Evolutionary conservation across 257 asterid species (phyloP), one percentile per base, ranked within the genome.

Genomic region (Salvia miltiorrhiza): DNA sequence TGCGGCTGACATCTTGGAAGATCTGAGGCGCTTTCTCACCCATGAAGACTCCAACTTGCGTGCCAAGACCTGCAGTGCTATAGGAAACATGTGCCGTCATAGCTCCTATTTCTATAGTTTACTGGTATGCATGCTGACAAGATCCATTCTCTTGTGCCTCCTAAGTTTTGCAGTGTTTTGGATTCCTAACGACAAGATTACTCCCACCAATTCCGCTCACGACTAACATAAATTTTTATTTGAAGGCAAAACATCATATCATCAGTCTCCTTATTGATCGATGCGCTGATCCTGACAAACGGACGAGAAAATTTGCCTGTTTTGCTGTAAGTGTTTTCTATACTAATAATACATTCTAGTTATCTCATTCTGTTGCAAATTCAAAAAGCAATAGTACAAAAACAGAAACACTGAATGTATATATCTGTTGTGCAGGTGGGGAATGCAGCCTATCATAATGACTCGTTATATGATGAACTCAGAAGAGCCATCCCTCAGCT

Each of bases 71-170:
- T 91, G 98, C 86, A 89, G 97, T 73, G 98, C 89, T 16, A 73
- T 94, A 56, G 99, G 99, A 76, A 94, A 94, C 79, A 88, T 94
- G 95, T 94, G 99, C 83, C 92, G 99, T 63, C 97, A 94, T 79
- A 91, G 95, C 85, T 86, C 95, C 75, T 88, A 86, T 79, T 94
- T 94, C 86, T 91, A 94, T 48, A 79, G 75, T 74, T 74, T 67
- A 76, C 82, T 94, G 98, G 99, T 94, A 86, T 53, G 12, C 53
- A 43, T 24, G 48, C 60, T 26, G 43, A 44, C 26, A 39, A 43
- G 21, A 37, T 13, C 56, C 32, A 55, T 26, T 63, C 43, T 35
- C 39, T 33, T 47, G 17, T 11, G 13, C 67, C 61, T 65, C 12
- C 44, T 6, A 37, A 50, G 40, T 28, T 69, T 52, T 16, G 47